Evolutionary conservation across 2,329 filamentous ascomycete species (phyloP).

Genomic region (Gyromitra esculenta): DNA sequence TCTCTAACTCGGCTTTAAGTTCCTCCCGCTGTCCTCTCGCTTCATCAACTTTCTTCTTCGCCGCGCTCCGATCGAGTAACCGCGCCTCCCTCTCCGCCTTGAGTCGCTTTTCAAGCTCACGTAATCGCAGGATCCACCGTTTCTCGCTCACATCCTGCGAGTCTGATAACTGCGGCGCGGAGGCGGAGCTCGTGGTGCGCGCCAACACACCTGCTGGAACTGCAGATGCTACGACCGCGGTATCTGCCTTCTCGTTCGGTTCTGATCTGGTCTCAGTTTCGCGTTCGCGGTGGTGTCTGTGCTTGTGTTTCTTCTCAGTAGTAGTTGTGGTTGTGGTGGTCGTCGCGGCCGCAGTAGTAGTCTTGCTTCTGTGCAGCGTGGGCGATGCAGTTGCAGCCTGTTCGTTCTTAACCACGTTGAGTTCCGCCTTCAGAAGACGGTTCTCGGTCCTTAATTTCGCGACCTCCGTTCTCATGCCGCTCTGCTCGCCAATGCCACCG

Average conservation of each 20-base stretch:
- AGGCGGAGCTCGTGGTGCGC: conserved; percentile 61
- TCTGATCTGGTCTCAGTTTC: conserved; percentile 18
- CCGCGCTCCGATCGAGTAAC: conserved; percentile 83
- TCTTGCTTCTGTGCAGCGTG: conserved; percentile 36
- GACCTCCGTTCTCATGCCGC: conserved; percentile 64
- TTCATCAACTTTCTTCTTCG: conserved; percentile 80
- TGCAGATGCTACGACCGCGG: conserved; percentile 13
- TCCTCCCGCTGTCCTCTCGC: conserved; percentile 78
- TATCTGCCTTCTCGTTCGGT: conserved; percentile 25
- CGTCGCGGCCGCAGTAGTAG: conserved; percentile 16
- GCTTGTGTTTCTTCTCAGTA: conserved; percentile 35
- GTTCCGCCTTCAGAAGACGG: conserved; percentile 68
- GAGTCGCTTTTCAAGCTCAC: conserved; percentile 86
- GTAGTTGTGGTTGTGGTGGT: conserved; percentile 35
- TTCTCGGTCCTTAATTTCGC: conserved; percentile 70
- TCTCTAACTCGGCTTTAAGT: conserved; percentile 71
- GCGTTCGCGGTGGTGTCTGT: conserved; percentile 27
- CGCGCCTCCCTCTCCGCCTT: conserved; percentile 90
- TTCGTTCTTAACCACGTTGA: conserved; percentile 51
- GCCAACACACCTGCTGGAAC: conserved; percentile 57
- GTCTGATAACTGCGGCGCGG: conserved; percentile 45
- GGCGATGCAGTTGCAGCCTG: conserved; percentile 20
- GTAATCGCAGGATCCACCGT: conserved; percentile 83
- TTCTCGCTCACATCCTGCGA: conserved; percentile 67
- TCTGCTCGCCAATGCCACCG: conserved; percentile 68